Percentiles rank a stretch among this genome's conserved stretches.
These are phyloP conservation scores for Yamadazyma akitaensis DNA, from an alignment of 805 yeast species.

Conservation along the genomic window DNA sequence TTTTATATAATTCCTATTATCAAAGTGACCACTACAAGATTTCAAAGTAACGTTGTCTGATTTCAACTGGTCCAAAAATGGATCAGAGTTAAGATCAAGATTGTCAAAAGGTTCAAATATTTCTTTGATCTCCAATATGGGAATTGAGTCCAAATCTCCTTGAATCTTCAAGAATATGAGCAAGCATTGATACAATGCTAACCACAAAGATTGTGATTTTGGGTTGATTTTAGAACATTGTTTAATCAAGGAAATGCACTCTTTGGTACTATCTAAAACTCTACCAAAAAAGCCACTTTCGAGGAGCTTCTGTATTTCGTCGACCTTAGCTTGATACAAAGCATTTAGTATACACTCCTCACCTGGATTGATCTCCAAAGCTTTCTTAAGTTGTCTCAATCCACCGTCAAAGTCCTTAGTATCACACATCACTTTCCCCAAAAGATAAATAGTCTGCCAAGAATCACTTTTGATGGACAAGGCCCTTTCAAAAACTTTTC, in stretches of 20 bases:
- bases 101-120: slow-evolving; percentile 18
- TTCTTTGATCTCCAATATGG: slow-evolving; percentile 28
- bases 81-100: slow-evolving; percentile 7
- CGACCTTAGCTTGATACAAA: slow-evolving; percentile 54
- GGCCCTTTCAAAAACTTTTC: slow-evolving; percentile 74
- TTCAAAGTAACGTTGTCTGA: slow-evolving; percentile 13
- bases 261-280: slow-evolving; percentile 48
- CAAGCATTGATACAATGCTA: slow-evolving; percentile 55
- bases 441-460: slow-evolving; percentile 63
- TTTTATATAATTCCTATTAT: slow-evolving; percentile 19
- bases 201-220: slow-evolving; percentile 61
- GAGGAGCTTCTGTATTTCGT: slow-evolving; percentile 51
- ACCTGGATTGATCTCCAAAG: slow-evolving; percentile 42
- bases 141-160: slow-evolving; percentile 48
- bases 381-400: slow-evolving; percentile 40
- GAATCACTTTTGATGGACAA: slow-evolving; percentile 48
- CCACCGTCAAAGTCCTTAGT: slow-evolving; percentile 68
- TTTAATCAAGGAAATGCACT: slow-evolving; percentile 44
- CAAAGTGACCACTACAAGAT: slow-evolving; percentile 18
- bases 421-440: slow-evolving; percentile 62
- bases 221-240: slow-evolving; percentile 34
- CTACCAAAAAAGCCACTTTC: slow-evolving; percentile 64
- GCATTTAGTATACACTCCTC: slow-evolving; percentile 50
- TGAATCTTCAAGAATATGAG: slow-evolving; percentile 53
- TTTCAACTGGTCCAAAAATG: slow-evolving; percentile 22